Conservation (phyloP, 2,329 filamentous ascomycete genomes). For the Claviceps capensis region DNA sequence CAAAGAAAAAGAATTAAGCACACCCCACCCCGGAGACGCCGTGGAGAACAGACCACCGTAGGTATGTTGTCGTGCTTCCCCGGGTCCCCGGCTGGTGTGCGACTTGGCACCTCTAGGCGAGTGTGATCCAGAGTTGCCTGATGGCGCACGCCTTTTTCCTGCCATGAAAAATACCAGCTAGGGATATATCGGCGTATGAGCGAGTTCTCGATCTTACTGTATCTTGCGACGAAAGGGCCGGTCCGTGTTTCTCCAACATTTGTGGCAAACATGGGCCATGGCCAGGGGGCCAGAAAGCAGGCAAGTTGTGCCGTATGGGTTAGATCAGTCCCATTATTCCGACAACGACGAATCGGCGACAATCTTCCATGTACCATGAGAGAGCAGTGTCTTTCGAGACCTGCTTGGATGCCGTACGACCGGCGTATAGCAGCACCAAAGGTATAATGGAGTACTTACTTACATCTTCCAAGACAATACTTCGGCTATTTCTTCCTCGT, state of each 20-base stretch:
- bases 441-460: neutral
- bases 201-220: constrained; percentile 3
- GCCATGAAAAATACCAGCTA: neutral
- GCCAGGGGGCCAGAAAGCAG: neutral
- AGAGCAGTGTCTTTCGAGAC: constrained; percentile 4
- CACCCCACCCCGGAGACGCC: constrained; percentile 2
- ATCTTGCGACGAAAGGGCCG: constrained; percentile 6
- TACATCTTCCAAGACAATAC: neutral
- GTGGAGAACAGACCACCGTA: constrained; percentile 4
- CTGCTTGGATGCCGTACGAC: constrained; percentile 5
- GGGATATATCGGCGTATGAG: constrained; percentile 3
- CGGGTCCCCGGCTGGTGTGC: neutral
- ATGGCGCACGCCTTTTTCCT: neutral
- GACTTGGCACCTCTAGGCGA: neutral
- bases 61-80: neutral
- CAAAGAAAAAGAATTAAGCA: neutral
- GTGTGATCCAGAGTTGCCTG: neutral
- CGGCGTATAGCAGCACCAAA: constrained; percentile 6
- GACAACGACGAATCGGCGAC: constrained; percentile 1
- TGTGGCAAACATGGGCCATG: constrained; percentile 6
- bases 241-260: constrained; percentile 6
- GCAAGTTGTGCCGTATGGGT: constrained; percentile 4
- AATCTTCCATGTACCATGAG: constrained; percentile 3
- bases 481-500: constrained; percentile 3
- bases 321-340: constrained; percentile 3